These are phyloP conservation scores for Eucalyptus guilfoylei DNA, from an alignment of 345 rosid genomes.

Conservation along the genomic window DNA sequence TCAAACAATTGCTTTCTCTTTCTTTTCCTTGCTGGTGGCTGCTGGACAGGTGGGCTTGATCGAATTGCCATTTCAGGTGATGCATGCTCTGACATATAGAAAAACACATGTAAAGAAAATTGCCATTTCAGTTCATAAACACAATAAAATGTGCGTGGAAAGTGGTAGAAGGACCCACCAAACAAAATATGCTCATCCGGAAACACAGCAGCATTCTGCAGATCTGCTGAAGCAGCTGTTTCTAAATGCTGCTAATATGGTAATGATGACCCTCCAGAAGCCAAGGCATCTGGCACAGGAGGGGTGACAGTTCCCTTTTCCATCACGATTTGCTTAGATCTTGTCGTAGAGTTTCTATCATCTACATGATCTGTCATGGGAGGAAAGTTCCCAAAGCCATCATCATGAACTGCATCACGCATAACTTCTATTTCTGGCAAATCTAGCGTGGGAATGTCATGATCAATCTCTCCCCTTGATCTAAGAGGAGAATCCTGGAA, in stretches of 20 bases:
- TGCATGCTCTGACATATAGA: slow-evolving; percentile 21
- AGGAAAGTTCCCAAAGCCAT: slow-evolving; percentile 12
- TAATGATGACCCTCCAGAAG: slow-evolving; percentile 18
- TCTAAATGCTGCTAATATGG: slow-evolving; percentile 35
- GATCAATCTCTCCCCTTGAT: not conserved
- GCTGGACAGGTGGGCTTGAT: slow-evolving; percentile 43
- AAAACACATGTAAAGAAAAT: not conserved
- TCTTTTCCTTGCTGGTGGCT: slow-evolving; percentile 22
- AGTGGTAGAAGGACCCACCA: slow-evolving; percentile 26
- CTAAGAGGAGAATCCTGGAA: not conserved
- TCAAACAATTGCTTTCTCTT: slow-evolving; percentile 35
- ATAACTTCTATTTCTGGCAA: slow-evolving; percentile 42
- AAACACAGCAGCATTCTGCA: slow-evolving; percentile 12
- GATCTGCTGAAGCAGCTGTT: slow-evolving; percentile 26
- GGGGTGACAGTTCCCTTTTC: slow-evolving; percentile 36
- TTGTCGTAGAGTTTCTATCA: slow-evolving; percentile 4
- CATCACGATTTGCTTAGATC: slow-evolving; percentile 7
- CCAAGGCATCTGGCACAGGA: slow-evolving; percentile 13
- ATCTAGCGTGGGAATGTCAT: slow-evolving; percentile 11
- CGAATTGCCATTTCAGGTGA: slow-evolving; percentile 46
- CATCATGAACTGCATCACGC: slow-evolving; percentile 37
- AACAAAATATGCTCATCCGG: slow-evolving; percentile 3
- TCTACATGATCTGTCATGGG: slow-evolving; percentile 2
- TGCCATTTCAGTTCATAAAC: not conserved
- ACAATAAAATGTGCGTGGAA: not conserved